phyloP scores from a whole-genome alignment of 352 stramenopile species.

The Globisporangium spinosum region DNA sequence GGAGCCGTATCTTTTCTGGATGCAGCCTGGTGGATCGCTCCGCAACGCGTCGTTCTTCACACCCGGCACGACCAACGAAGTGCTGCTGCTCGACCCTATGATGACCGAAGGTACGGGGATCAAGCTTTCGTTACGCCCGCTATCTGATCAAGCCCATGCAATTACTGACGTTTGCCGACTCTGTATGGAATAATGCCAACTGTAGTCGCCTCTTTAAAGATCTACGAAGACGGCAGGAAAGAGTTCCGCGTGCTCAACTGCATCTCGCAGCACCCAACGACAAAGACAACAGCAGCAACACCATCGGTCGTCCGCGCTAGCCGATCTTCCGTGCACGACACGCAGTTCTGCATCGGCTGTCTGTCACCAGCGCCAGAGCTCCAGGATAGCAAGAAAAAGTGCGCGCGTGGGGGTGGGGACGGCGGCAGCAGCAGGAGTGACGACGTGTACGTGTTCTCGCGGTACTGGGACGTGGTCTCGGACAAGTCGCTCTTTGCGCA shows the following conservation, averaged over 20 bases:
- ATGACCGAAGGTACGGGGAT: constrained; percentile 49
- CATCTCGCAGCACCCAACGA: constrained; percentile 41
- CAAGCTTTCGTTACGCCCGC: neutral
- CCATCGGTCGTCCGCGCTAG: neutral
- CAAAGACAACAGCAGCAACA: neutral
- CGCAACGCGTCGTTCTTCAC: constrained; percentile 60
- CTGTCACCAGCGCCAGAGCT: constrained; percentile 51
- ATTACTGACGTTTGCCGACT: neutral
- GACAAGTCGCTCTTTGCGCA: constrained; percentile 68
- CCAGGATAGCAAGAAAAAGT: constrained; percentile 25
- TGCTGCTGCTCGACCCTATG: constrained; percentile 68
- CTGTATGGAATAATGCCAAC: neutral
- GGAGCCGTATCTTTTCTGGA: constrained; percentile 84
- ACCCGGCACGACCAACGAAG: constrained; percentile 41
- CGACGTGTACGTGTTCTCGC: constrained; percentile 79
- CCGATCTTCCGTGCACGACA: constrained; percentile 26
- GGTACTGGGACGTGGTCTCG: constrained; percentile 80
- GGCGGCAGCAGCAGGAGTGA: neutral
- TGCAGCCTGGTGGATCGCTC: constrained; percentile 47
- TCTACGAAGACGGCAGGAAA: constrained; percentile 55
- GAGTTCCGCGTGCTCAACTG: constrained; percentile 80
- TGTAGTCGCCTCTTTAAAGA: constrained; percentile 63
- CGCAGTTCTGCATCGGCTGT: constrained; percentile 62
- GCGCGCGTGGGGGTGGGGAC: constrained; percentile 5
- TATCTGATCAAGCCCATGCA: neutral